These are phyloP conservation scores for Rhodomyrtus psidioides DNA, from an alignment of 441 rosid species.

Conservation along the genomic window DNA sequence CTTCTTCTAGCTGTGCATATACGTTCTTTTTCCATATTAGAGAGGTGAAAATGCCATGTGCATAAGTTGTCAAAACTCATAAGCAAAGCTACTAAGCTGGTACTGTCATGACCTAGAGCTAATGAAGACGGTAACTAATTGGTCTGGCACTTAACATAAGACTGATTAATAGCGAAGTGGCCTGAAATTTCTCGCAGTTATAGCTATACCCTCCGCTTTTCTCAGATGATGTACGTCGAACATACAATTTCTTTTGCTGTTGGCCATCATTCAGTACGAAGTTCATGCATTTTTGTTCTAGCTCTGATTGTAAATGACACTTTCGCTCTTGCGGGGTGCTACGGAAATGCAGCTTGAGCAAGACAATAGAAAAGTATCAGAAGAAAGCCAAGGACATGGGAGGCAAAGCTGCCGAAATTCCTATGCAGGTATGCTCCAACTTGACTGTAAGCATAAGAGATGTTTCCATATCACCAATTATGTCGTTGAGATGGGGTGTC, in stretches of 20 bases:
- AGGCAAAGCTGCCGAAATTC: neutral
- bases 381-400: neutral
- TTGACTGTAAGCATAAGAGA: neutral
- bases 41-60: neutral
- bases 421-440: neutral
- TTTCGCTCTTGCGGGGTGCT: neutral
- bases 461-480: neutral
- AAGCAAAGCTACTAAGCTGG: neutral
- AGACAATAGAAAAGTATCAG: conserved; percentile 1
- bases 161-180: neutral
- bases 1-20: neutral
- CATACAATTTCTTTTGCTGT: neutral
- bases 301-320: neutral
- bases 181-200: neutral
- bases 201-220: neutral
- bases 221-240: neutral
- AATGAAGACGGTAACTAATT: neutral
- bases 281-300: neutral
- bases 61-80: neutral
- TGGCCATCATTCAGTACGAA: neutral
- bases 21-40: neutral
- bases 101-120: neutral
- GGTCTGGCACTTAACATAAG: neutral
- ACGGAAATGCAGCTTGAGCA: neutral
- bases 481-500: neutral